Base-by-base conservation (phyloP, 1,284 basidiomycete genomes). In the Ganoderma meredithae region DNA sequence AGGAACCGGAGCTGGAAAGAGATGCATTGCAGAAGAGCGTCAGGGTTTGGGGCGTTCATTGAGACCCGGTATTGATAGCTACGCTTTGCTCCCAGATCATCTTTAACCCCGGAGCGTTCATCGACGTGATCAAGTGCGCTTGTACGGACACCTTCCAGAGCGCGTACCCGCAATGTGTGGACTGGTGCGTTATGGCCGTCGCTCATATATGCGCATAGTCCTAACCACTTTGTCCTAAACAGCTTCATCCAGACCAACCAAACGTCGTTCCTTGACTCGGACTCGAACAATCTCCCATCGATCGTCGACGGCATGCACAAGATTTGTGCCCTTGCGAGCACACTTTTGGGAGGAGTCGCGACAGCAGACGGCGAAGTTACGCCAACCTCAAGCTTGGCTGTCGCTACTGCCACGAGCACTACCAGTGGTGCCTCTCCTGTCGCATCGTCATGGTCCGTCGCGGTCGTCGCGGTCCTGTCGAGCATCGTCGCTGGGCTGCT, bases 141-240 rank as follows among this genome's bases (percentile, higher is more conserved):
- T 93, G 91, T 74, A 83, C 85, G 8, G 88, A 90, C 71, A 90
- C 88, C 0, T 90, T 91, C 79, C 85, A 88, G 75, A 81, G 87
- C 52, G 76, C 81, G 15, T 91, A 86, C 75, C 90, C 90, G 40
- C 89, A 92, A 81, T 93, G 90, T 72, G 86, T 88, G 33, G 89
- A 92, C 73, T 92, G 90, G 88, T 89, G 69, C 60, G 83, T 77
- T 40, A 83, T 77, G 39, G 27, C 56, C 41, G 27, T 60, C 10
- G 60, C 36, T 9, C 36, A 36, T 36, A 36, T 36, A 36, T 36
- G 36, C 36, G 36, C 36, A 36, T 36, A 36, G 12, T 13, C 9
- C 47, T 25, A 10, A 49, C 47, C 12, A 25, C 10, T 49, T 3
- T 10, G 10, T 22, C 22, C 12, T 12, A 10, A 22, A 49, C 15